phyloP scores from a whole-genome alignment of 495 filamentous ascomycete species.

The Chaetomium cochliodes region DNA sequence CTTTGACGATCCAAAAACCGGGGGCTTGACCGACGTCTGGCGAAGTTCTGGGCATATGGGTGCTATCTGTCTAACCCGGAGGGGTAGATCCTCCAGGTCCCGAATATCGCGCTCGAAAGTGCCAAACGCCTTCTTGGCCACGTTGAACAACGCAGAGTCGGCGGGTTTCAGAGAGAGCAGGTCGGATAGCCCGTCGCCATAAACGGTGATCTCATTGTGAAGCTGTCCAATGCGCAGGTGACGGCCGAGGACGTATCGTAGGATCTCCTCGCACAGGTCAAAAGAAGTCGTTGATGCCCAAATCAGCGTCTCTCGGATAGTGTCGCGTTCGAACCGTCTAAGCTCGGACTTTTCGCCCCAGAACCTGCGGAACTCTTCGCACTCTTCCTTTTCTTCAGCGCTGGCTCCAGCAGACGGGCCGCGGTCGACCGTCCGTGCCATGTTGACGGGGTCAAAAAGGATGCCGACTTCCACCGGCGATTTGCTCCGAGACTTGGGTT shows the following conservation, averaged over 20 bases:
- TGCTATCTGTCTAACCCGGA: constrained; percentile 74
- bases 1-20: constrained; percentile 42
- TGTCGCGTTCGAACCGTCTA: constrained; percentile 70
- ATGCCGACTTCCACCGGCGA: constrained; percentile 60
- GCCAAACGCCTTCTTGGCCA: constrained; percentile 58
- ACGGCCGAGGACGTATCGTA: constrained; percentile 65
- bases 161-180: constrained; percentile 50
- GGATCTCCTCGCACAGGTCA: constrained; percentile 72
- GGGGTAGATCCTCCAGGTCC: constrained; percentile 71
- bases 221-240: constrained; percentile 54
- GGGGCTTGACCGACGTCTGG: constrained; percentile 62
- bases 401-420: constrained; percentile 63
- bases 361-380: constrained; percentile 66
- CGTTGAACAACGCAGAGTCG: constrained; percentile 54
- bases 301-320: constrained; percentile 73
- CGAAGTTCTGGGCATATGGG: constrained; percentile 69
- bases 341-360: constrained; percentile 76
- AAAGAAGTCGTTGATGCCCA: constrained; percentile 66
- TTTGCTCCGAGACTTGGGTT: constrained; percentile 26
- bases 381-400: constrained; percentile 68
- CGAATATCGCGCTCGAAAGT: constrained; percentile 71
- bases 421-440: constrained; percentile 73
- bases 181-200: constrained; percentile 60
- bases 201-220: constrained; percentile 53
- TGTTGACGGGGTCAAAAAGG: constrained; percentile 66